phyloP scores from a whole-genome alignment of 2,329 filamentous ascomycete genomes.

The Tolypocladium nubicola region DNA sequence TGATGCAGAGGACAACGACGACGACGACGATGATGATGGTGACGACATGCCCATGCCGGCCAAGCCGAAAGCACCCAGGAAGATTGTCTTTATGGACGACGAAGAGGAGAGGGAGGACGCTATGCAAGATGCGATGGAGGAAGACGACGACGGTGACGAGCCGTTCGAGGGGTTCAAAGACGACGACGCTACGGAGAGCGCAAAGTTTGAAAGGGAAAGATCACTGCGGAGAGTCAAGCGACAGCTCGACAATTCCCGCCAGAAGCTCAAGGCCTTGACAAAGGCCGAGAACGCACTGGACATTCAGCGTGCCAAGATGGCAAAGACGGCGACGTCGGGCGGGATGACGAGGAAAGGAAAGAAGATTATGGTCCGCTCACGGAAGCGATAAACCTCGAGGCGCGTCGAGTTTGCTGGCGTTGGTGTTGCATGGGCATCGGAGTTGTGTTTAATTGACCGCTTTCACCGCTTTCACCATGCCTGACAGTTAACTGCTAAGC shows the following conservation, averaged over 20 bases:
- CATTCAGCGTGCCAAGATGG: slow-evolving; percentile 51
- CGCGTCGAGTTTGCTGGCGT: neutral
- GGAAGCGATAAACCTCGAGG: slow-evolving; percentile 39
- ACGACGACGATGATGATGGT: slow-evolving; percentile 19
- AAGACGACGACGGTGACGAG: slow-evolving; percentile 11
- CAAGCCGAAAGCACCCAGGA: slow-evolving; percentile 26
- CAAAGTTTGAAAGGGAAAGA: slow-evolving; percentile 28
- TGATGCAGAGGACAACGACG: slow-evolving; percentile 18
- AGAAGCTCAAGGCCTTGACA: slow-evolving; percentile 44
- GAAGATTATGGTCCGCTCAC: slow-evolving; percentile 51
- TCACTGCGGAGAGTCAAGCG: slow-evolving; percentile 32
- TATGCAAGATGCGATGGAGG: slow-evolving; percentile 17
- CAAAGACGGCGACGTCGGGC: slow-evolving; percentile 51
- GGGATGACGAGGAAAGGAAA: slow-evolving; percentile 48
- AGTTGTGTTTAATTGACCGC: neutral
- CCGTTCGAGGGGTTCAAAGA: slow-evolving; percentile 5
- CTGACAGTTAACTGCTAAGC: too few relatives aligned
- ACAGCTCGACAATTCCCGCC: slow-evolving; percentile 38
- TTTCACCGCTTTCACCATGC: neutral
- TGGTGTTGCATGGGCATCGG: neutral
- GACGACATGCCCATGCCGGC: slow-evolving; percentile 18
- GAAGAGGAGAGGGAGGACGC: slow-evolving; percentile 23
- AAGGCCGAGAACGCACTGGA: slow-evolving; percentile 47
- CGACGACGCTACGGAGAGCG: slow-evolving; percentile 15
- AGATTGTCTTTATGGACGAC: slow-evolving; percentile 41